Evolutionary conservation across 768 basidiomycete species (phyloP).

Genomic region (Phylloporus arenicola): DNA sequence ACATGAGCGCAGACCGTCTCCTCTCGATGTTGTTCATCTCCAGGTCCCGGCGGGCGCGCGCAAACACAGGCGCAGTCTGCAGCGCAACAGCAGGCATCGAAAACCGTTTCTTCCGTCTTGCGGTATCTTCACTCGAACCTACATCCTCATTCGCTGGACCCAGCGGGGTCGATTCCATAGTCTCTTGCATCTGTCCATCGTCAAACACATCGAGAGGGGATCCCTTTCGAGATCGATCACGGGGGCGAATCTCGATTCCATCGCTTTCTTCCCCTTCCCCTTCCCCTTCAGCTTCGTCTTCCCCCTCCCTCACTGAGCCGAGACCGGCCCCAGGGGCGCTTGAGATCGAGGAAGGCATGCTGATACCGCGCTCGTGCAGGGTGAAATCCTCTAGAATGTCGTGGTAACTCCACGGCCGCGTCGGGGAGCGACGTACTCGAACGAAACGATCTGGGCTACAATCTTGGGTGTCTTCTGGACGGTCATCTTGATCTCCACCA

Average conservation of each 20-base stretch:
- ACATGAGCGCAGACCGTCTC: constrained; percentile 57
- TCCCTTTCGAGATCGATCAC: background rate
- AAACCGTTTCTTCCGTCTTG: constrained; percentile 60
- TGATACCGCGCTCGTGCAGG: constrained; percentile 28
- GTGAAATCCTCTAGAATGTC: constrained; percentile 64
- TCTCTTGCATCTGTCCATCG: constrained; percentile 5
- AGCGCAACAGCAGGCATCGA: constrained; percentile 74
- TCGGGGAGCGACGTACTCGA: constrained; percentile 29
- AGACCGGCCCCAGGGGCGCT: constrained; percentile 22
- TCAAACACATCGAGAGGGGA: background rate
- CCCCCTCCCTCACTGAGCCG: constrained; percentile 18
- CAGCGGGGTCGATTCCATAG: background rate
- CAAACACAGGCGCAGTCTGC: constrained; percentile 66
- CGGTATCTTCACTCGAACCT: constrained; percentile 52
- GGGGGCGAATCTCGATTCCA: constrained; percentile 1
- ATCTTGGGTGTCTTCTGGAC: constrained; percentile 4
- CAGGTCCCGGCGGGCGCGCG: constrained; percentile 37
- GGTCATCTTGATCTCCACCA: background rate
- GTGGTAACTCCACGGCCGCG: constrained; percentile 58
- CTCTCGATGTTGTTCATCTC: constrained; percentile 15
- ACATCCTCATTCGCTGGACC: constrained; percentile 1
- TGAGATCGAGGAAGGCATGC: constrained; percentile 29
- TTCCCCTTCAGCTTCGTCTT: constrained; percentile 9
- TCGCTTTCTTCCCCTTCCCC: background rate
- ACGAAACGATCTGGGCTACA: constrained; percentile 16